Conservation (phyloP, 148 eudicot genomes). For the Rhododendron molle region DNA sequence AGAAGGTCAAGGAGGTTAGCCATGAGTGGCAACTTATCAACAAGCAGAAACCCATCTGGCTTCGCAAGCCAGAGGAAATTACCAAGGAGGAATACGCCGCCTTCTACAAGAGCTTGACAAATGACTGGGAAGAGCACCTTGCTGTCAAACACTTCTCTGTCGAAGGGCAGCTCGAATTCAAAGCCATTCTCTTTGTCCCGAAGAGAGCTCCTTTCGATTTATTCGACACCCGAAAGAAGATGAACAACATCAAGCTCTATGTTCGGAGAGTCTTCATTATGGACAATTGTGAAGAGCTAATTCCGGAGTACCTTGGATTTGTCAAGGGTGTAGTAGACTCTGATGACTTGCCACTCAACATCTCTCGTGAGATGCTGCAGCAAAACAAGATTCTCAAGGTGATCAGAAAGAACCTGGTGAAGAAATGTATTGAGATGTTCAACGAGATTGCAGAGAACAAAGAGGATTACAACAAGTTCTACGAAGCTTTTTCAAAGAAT, state of each 20-base stretch:
- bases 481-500: conserved; percentile 84
- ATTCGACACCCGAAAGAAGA: conserved; percentile 81
- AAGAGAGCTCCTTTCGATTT: conserved; percentile 87
- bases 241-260: conserved; percentile 89
- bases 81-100: conserved; percentile 87
- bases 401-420: conserved; percentile 85
- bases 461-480: conserved; percentile 85
- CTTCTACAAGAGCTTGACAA: conserved; percentile 89
- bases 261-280: conserved; percentile 91
- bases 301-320: conserved; percentile 87
- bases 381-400: conserved; percentile 96
- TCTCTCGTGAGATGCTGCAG: conserved; percentile 85
- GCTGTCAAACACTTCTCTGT: conserved; percentile 96
- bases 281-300: conserved; percentile 92
- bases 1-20: conserved; percentile 85
- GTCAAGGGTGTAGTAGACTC: conserved; percentile 91
- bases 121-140: conserved; percentile 89
- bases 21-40: conserved; percentile 83
- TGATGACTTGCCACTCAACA: conserved; percentile 86
- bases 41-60: conserved; percentile 94
- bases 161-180: conserved; percentile 84
- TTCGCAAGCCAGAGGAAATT: conserved; percentile 88
- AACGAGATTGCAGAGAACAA: conserved; percentile 91
- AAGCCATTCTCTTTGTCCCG: conserved; percentile 79
- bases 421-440: conserved; percentile 93